phyloP scores from a whole-genome alignment of 768 basidiomycete species.

The Rossbeevera mucosa region DNA sequence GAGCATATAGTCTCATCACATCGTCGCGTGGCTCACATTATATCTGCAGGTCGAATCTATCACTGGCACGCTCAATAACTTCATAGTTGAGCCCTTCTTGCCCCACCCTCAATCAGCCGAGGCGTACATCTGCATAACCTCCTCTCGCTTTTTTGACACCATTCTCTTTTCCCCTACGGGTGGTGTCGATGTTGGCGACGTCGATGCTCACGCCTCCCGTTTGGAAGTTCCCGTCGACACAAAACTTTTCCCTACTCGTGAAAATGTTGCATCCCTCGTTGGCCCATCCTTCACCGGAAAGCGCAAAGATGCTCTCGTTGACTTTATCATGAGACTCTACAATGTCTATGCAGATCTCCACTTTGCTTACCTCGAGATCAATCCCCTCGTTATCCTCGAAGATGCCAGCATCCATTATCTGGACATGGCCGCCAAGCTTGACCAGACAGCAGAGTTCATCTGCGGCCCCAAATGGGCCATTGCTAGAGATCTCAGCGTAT shows the following conservation, averaged over 20 bases:
- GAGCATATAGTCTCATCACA: conserved; percentile 9
- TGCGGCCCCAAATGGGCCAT: conserved; percentile 99
- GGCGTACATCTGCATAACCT: conserved; percentile 98
- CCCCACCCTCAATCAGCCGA: conserved; percentile 92
- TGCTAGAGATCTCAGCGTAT: conserved; percentile 82
- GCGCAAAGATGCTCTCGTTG: conserved; percentile 88
- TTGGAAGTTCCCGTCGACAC: conserved; percentile 71
- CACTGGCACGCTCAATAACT: conserved; percentile 93
- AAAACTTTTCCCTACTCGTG: conserved; percentile 75
- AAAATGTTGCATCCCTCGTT: conserved; percentile 75
- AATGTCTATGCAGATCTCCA: conserved; percentile 97
- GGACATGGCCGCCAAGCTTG: conserved; percentile 99
- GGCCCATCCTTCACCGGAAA: conserved; percentile 67
- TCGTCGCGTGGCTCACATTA: conserved; percentile 24
- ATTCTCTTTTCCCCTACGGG: conserved; percentile 99
- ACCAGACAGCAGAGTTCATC: conserved; percentile 97
- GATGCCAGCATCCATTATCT: conserved; percentile 83
- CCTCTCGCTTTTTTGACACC: conserved; percentile 86
- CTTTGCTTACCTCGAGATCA: conserved; percentile 99
- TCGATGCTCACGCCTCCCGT: conserved; percentile 93
- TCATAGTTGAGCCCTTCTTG: conserved; percentile 98
- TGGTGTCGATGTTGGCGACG: conserved; percentile 97
- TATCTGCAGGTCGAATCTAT: conserved; percentile 75
- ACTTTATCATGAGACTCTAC: conserved; percentile 94
- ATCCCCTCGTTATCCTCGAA: conserved; percentile 94